phyloP scores from a whole-genome alignment of 805 yeast species.

The Ogataea nakhonphanomensis region DNA sequence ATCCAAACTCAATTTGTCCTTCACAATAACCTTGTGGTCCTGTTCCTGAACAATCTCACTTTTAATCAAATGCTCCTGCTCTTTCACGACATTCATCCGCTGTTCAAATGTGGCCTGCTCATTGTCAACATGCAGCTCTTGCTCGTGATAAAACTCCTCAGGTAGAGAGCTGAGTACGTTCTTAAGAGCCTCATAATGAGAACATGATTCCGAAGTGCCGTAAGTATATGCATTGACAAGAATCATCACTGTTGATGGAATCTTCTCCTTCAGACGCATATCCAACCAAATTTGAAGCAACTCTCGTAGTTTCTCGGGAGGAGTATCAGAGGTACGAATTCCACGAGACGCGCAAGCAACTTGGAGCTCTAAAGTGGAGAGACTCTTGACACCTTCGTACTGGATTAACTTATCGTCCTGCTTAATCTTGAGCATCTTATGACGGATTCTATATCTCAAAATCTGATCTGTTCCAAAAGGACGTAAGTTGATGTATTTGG shows the following conservation, averaged over 20 bases:
- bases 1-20: constrained; percentile 60
- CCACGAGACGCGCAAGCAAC: constrained; percentile 93
- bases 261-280: constrained; percentile 76
- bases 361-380: constrained; percentile 80
- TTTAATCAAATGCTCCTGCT: constrained; percentile 78
- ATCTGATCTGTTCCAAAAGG: constrained; percentile 91
- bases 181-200: constrained; percentile 73
- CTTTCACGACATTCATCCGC: constrained; percentile 68
- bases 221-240: constrained; percentile 86
- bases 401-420: constrained; percentile 87
- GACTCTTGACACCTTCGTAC: constrained; percentile 84
- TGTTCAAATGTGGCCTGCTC: constrained; percentile 64
- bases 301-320: constrained; percentile 73
- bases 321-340: constrained; percentile 71
- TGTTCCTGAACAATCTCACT: constrained; percentile 87
- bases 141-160: constrained; percentile 92
- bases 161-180: constrained; percentile 90
- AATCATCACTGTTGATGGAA: constrained; percentile 85
- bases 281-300: constrained; percentile 84
- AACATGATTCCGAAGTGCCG: constrained; percentile 61
- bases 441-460: constrained; percentile 88
- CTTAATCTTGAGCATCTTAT: constrained; percentile 79
- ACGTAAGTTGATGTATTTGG: constrained; percentile 82
- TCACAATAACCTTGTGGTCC: constrained; percentile 52
- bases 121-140: constrained; percentile 79